phyloP scores from a whole-genome alignment of 2,329 filamentous ascomycete genomes.

The Alternaria burnsii region DNA sequence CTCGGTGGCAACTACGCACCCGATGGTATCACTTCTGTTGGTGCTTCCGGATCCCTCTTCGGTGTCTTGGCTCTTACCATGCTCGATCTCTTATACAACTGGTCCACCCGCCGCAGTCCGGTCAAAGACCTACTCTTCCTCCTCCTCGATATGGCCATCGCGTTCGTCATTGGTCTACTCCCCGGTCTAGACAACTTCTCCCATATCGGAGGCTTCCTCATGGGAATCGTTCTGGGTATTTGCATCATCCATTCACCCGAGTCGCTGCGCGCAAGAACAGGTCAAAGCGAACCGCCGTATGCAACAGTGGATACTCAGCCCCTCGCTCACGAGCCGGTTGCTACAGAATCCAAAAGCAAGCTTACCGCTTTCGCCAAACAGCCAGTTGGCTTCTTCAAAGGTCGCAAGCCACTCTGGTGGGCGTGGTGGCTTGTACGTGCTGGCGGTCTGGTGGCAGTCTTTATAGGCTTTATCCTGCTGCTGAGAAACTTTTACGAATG shows the following conservation, averaged over 20 bases:
- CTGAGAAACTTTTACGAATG: conserved; percentile 91
- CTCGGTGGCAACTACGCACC: conserved; percentile 93
- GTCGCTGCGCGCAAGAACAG: conserved; percentile 76
- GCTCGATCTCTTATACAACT: conserved; percentile 91
- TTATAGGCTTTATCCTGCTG: conserved; percentile 86
- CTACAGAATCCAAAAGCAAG: conserved; percentile 21
- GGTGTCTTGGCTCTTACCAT: conserved; percentile 88
- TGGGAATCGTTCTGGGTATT: conserved; percentile 86
- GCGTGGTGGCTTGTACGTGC: conserved; percentile 91
- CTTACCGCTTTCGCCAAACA: conserved; percentile 58
- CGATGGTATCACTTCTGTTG: conserved; percentile 78
- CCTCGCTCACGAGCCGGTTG: conserved; percentile 20
- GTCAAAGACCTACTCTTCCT: conserved; percentile 88
- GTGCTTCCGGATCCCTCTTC: conserved; percentile 89
- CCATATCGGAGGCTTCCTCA: conserved; percentile 94
- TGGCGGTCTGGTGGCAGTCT: conserved; percentile 77
- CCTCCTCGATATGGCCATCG: conserved; percentile 82
- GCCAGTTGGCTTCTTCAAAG: conserved; percentile 82
- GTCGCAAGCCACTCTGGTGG: conserved; percentile 95
- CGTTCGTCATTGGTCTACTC: conserved; percentile 89
- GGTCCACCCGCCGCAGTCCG: conserved; percentile 79
- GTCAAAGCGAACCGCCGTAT: conserved; percentile 74
- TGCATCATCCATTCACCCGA: conserved; percentile 90
- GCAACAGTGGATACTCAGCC: conserved; percentile 63
- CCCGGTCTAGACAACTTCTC: conserved; percentile 97